Conservation (phyloP, 2,329 filamentous ascomycete genomes). For the Phyllosticta paracitricarpa region DNA sequence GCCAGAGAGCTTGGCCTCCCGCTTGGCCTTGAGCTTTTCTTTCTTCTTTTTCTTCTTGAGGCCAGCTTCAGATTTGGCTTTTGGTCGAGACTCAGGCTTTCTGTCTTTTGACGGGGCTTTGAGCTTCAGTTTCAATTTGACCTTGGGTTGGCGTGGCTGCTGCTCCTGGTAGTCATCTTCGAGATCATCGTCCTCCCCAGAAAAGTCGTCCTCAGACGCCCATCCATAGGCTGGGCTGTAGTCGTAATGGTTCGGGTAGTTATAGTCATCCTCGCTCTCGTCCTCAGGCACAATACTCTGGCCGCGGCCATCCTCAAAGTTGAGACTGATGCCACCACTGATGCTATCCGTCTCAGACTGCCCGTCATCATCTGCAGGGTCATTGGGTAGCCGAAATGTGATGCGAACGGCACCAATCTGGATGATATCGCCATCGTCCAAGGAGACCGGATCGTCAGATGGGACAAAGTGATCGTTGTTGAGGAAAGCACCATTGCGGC, state of each 20-base stretch:
- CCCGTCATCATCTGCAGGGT: conserved; percentile 45
- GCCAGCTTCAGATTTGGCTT: conserved; percentile 2
- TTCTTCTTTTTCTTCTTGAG: conserved; percentile 8
- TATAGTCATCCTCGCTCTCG: conserved; percentile 11
- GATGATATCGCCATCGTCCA: conserved; percentile 56
- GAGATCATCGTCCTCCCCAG: conserved; percentile 18
- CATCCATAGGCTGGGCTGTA: conserved; percentile 9
- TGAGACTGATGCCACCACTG: conserved; percentile 58
- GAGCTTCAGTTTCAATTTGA: conserved; percentile 20
- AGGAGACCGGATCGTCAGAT: conserved; percentile 40
- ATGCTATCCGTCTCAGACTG: conserved; percentile 22
- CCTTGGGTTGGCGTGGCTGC: conserved; percentile 12
- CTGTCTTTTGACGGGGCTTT: conserved; percentile 11
- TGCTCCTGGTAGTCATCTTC: conserved; percentile 29
- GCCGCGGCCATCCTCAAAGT: conserved; percentile 55
- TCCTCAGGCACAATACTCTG: conserved; percentile 38
- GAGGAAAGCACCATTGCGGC: conserved; percentile 59
- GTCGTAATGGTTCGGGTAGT: conserved; percentile 4
- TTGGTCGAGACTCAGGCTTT: not conserved
- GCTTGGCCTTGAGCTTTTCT: conserved; percentile 13
- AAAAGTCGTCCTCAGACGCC: conserved; percentile 10
- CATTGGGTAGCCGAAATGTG: conserved; percentile 57
- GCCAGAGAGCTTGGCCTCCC: conserved; percentile 7
- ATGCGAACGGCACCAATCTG: conserved; percentile 64
- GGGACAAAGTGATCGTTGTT: conserved; percentile 49